phyloP scores from a whole-genome alignment of 2,329 filamentous ascomycete genomes.

The Tolypocladium tundrense region DNA sequence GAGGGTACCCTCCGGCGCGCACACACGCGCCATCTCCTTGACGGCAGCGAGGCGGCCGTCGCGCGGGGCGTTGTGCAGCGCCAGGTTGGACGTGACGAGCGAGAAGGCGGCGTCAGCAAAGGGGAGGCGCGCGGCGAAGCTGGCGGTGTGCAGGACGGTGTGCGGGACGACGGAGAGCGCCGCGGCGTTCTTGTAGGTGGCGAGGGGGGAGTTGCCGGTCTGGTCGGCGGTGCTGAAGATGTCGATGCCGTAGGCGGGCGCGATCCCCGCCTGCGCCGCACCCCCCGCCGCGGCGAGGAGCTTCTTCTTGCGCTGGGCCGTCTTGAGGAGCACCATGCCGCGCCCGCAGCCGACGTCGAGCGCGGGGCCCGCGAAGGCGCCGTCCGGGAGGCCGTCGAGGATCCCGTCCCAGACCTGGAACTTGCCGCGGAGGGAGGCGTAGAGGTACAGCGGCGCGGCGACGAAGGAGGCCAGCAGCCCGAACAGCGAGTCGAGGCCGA shows the following conservation, averaged over 20 bases:
- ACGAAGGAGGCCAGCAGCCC: conserved; percentile 5
- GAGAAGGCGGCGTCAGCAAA: conserved; percentile 6
- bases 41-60: conserved; percentile 3
- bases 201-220: conserved; percentile 6
- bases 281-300: not conserved
- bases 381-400: conserved; percentile 1
- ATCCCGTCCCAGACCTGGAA: conserved; percentile 7
- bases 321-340: conserved; percentile 9
- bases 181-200: conserved; percentile 7
- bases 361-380: conserved; percentile 1
- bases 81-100: conserved; percentile 5
- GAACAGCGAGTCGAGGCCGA: conserved; percentile 6
- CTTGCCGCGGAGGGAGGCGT: conserved; percentile 8
- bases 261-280: not conserved
- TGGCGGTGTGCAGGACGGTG: conserved; percentile 4
- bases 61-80: conserved; percentile 5
- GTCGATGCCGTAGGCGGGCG: conserved; percentile 9
- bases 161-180: conserved; percentile 2
- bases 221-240: conserved; percentile 8
- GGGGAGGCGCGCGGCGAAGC: conserved; percentile 5
- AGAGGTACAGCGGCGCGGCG: conserved; percentile 8
- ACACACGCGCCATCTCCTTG: conserved; percentile 7
- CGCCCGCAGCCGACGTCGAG: conserved; percentile 10
- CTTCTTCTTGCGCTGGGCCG: conserved; percentile 4
- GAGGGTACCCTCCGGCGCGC: conserved; percentile 3